These are phyloP conservation scores for Claviceps lovelessii DNA, from an alignment of 2,329 filamentous ascomycete species.

Conservation along the genomic window DNA sequence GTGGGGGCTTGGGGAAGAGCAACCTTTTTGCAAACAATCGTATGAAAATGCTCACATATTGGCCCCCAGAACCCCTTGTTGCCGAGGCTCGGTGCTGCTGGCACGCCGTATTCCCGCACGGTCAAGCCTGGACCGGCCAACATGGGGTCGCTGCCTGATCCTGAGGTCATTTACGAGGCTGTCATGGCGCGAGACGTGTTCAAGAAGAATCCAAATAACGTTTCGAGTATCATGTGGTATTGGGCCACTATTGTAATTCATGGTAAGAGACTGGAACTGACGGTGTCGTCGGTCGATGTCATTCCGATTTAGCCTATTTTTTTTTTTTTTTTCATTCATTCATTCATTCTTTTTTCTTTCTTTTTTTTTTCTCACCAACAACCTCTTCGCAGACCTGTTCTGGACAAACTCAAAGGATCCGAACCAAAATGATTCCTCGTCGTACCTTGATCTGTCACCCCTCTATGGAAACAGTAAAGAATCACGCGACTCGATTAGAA, in stretches of 20 bases:
- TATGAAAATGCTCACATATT: not conserved
- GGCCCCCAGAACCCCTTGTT: constrained; percentile 42
- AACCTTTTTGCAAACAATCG: too few species aligned
- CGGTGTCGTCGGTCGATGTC: too few species aligned
- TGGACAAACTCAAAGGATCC: constrained; percentile 50
- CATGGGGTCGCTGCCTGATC: constrained; percentile 54
- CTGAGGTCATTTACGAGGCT: constrained; percentile 45
- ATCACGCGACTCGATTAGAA: constrained; percentile 52
- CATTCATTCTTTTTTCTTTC: too few species aligned
- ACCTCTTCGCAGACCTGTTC: constrained; percentile 39
- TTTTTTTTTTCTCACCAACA: not conserved
- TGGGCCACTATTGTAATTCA: constrained; percentile 63
- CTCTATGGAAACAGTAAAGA: constrained; percentile 56
- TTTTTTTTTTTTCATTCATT: too few species aligned
- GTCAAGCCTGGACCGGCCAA: constrained; percentile 44
- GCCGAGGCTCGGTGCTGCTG: constrained; percentile 52
- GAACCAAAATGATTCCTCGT: constrained; percentile 51
- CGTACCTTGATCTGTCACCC: constrained; percentile 57
- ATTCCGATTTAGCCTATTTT: too few species aligned
- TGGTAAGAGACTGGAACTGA: constrained; percentile 26
- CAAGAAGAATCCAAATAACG: constrained; percentile 52
- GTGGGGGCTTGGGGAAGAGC: too few species aligned
- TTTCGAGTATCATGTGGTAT: constrained; percentile 58
- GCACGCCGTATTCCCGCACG: constrained; percentile 51
- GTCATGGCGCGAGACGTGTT: constrained; percentile 40